Evolutionary conservation across 495 filamentous ascomycete species (phyloP).

Genomic region (Talaromyces adpressus): DNA sequence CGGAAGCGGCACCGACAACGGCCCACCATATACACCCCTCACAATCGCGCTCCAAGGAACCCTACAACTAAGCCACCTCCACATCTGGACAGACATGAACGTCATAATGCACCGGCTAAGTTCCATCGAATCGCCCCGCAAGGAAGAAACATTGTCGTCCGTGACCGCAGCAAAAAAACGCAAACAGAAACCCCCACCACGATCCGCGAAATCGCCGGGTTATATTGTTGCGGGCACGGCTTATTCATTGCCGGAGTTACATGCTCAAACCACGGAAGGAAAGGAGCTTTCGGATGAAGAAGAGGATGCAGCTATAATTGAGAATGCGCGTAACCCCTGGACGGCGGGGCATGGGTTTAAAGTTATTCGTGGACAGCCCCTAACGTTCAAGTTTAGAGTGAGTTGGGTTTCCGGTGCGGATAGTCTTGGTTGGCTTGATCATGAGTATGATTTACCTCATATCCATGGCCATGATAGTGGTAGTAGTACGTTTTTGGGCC

Average conservation of each 20-base stretch:
- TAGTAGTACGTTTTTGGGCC: conserved; percentile 3
- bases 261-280: conserved; percentile 36
- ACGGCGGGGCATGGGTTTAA: conserved; percentile 43
- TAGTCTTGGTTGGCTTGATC: conserved; percentile 37
- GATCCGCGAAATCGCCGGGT: conserved; percentile 29
- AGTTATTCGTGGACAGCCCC: conserved; percentile 78
- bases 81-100: conserved; percentile 85
- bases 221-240: conserved; percentile 80
- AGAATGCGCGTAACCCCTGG: conserved; percentile 38
- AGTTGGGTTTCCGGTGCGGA: conserved; percentile 76
- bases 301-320: conserved; percentile 26
- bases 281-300: conserved; percentile 19
- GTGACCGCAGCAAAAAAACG: background rate
- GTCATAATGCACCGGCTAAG: conserved; percentile 71
- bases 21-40: conserved; percentile 50
- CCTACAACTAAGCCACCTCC: conserved; percentile 81
- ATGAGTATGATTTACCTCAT: conserved; percentile 18
- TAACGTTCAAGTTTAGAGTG: conserved; percentile 74
- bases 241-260: conserved; percentile 73
- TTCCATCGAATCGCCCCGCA: conserved; percentile 19
- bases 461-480: background rate
- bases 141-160: background rate
- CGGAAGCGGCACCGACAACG: conserved; percentile 9
- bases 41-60: conserved; percentile 86
- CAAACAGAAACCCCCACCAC: conserved; percentile 7